These are phyloP conservation scores for Arabidopsis suecica DNA, from an alignment of 345 rosid genomes.

Conservation along the genomic window DNA sequence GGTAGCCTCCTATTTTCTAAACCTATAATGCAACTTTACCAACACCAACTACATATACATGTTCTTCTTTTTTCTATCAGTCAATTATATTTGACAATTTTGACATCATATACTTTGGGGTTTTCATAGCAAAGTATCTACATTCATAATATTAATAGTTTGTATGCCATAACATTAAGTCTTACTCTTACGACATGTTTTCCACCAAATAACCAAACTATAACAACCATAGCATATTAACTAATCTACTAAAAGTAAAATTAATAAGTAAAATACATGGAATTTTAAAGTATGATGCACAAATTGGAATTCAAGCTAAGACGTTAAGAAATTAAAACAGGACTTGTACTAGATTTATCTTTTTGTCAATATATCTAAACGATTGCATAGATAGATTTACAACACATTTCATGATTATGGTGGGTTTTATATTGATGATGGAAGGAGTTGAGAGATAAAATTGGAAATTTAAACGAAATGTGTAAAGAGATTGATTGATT, in stretches of 20 bases:
- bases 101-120: conserved; percentile 9
- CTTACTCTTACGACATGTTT: not conserved
- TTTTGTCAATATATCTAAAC: not conserved
- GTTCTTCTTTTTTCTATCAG: not conserved
- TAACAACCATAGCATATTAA: not conserved
- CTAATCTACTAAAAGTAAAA: not conserved
- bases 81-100: not conserved
- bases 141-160: not conserved
- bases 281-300: not conserved
- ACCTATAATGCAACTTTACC: conserved; percentile 41
- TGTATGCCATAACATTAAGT: not conserved
- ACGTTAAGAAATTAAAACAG: not conserved
- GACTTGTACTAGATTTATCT: not conserved
- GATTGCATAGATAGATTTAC: not conserved
- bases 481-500: conserved; percentile 29
- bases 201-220: conserved; percentile 5
- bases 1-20: conserved; percentile 19
- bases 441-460: conserved; percentile 25
- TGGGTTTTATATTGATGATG: conserved; percentile 32
- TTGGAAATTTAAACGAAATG: conserved; percentile 28
- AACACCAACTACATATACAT: conserved; percentile 15
- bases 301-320: conserved; percentile 6
- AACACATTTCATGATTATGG: conserved; percentile 23
- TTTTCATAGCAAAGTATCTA: conserved; percentile 5
- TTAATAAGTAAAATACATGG: not conserved